A percentile compares a stretch with the other conserved stretches of the same genome.
phyloP scores from a whole-genome alignment of 192 early-diverging fungal species.

The Haplosporangium gracile region DNA sequence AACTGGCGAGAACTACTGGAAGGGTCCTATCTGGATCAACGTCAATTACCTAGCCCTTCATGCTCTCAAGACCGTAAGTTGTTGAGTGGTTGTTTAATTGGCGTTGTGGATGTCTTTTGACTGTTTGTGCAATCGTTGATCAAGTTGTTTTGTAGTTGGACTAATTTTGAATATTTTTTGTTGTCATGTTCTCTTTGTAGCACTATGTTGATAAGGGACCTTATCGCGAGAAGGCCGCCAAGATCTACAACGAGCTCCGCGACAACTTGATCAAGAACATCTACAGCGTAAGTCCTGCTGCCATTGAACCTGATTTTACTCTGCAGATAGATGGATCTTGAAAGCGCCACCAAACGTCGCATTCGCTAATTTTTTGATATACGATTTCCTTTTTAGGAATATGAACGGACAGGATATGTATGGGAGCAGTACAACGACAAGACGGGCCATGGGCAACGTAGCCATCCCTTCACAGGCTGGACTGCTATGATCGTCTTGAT shows the following conservation, averaged over 20 bases:
- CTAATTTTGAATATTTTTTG: background rate
- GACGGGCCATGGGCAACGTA: slow-evolving; percentile 80
- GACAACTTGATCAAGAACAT: slow-evolving; percentile 83
- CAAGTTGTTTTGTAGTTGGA: background rate
- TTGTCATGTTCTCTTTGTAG: slow-evolving; percentile 47
- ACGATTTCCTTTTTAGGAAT: slow-evolving; percentile 62
- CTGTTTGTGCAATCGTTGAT: background rate
- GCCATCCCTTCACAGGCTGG: slow-evolving; percentile 98
- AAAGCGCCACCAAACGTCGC: background rate
- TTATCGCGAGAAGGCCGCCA: slow-evolving; percentile 73
- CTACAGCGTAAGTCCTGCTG: slow-evolving; percentile 63
- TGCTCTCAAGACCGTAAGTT: slow-evolving; percentile 74
- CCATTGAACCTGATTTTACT: background rate
- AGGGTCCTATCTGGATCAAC: slow-evolving; percentile 95
- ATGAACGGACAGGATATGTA: slow-evolving; percentile 81
- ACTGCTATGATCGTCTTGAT: slow-evolving; percentile 84
- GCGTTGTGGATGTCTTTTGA: background rate
- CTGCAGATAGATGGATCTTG: too few species aligned
- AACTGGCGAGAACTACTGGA: slow-evolving; percentile 95
- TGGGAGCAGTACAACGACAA: slow-evolving; percentile 93
- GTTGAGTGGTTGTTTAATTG: background rate
- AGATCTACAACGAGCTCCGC: slow-evolving; percentile 82
- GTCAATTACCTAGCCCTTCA: slow-evolving; percentile 88
- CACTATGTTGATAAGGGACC: slow-evolving; percentile 65
- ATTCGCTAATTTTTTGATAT: too few species aligned